These are phyloP conservation scores for Zygosaccharomyces pseudobailii DNA, from an alignment of 1,139 yeast species.

Conservation along the genomic window DNA sequence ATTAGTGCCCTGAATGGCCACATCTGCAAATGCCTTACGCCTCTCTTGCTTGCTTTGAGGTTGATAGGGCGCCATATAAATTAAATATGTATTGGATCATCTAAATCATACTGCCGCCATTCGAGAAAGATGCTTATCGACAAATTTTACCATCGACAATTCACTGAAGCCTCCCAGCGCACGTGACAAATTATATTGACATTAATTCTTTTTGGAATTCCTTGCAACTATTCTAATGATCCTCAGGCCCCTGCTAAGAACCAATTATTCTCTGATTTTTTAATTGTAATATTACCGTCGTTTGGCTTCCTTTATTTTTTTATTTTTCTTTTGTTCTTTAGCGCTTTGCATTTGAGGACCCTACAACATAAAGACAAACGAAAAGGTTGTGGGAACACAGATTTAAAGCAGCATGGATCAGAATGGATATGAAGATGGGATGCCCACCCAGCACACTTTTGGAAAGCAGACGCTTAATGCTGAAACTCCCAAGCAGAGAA, in stretches of 20 bases:
- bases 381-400: background rate
- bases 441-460: constrained; percentile 6
- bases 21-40: constrained; percentile 49
- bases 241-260: background rate
- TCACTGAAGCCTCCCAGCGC: background rate
- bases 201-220: background rate
- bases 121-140: background rate
- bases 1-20: constrained; percentile 75
- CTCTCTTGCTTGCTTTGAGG: constrained; percentile 44
- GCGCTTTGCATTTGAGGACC: background rate
- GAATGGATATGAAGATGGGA: constrained; percentile 6
- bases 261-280: background rate
- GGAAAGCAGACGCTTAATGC: constrained; percentile 2
- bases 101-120: background rate
- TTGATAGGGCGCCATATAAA: background rate
- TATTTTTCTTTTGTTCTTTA: background rate
- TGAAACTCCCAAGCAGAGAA: constrained; percentile 27
- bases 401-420: constrained; percentile 2
- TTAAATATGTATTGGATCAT: background rate
- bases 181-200: background rate
- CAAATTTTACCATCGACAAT: background rate
- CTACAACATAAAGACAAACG: background rate
- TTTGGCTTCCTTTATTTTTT: background rate
- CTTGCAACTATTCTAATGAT: background rate
- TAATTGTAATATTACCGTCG: background rate